Base-by-base conservation (phyloP, 495 filamentous ascomycete genomes). In the Aspergillus coremiiformis region DNA sequence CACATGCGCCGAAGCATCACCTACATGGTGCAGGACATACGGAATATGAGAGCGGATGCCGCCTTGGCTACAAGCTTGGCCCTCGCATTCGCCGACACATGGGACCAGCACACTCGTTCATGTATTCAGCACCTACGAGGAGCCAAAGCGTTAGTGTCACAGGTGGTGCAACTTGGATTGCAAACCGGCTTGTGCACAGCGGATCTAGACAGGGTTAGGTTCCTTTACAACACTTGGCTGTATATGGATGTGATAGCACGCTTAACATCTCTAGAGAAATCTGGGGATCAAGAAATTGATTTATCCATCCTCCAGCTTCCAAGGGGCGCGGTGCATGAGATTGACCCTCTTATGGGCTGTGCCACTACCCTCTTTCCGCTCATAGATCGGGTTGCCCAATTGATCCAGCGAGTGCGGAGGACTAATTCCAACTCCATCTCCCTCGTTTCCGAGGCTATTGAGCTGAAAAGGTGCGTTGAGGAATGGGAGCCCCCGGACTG, bases 171-270 rank as follows among this genome's bases (percentile, higher is more conserved):
- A 43, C 61, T 56, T 17, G 73, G 65, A 45, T 67, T 67, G 42
- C 68, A 66, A 52, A 64, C 52, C 19, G 52, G 59, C 27, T 27
- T 67, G 54, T 50, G 44, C 20, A 50, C 60, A 15, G 64, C 75
- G 17, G 79, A 84, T 24, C 63, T 81, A 15, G 66, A 72, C 35
- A 66, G 85, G 9, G 67, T 90, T 43, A 78, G 78, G 33, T 90
- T 90, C 58, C 68, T 91, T 33, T 85, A 84, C 63, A 90, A 87
- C 62, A 83, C 85, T 8, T 90, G 82, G 82, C 74, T 89, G 15
- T 91, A 90, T 57, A 86, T 89, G 82, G 85, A 91, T 66, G 87
- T 90, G 30, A 84, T 91, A 53, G 83, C 86, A 19, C 80, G 85
- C 10, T 66, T 91, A 27, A 90, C 86, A 0, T 84, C 84, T 12